phyloP scores from a whole-genome alignment of 495 filamentous ascomycete genomes.

The Hypoxylon cercidicola region DNA sequence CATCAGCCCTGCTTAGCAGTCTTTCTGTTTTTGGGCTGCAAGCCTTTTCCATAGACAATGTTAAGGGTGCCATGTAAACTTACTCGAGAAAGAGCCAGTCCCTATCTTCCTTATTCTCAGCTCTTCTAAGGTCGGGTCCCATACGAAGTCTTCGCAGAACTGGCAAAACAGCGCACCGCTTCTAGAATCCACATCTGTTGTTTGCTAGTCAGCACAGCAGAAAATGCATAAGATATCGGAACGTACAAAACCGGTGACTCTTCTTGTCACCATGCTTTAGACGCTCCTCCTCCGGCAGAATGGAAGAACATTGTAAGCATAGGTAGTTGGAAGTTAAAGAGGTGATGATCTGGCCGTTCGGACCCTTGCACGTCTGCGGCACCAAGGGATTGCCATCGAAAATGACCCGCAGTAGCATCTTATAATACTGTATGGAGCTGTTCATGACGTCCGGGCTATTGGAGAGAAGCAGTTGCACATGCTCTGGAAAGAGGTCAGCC shows the following conservation, averaged over 20 bases:
- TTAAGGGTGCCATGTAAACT: conserved; percentile 11
- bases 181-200: conserved; percentile 81
- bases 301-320: conserved; percentile 74
- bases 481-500: conserved; percentile 55
- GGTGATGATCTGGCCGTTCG: conserved; percentile 56
- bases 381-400: conserved; percentile 60
- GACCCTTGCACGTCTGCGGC: conserved; percentile 60
- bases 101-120: conserved; percentile 68
- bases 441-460: conserved; percentile 60
- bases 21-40: background rate
- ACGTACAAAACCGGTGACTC: conserved; percentile 73
- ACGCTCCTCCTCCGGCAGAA: conserved; percentile 65
- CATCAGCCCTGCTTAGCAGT: background rate
- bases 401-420: conserved; percentile 60
- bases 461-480: conserved; percentile 62
- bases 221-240: conserved; percentile 17
- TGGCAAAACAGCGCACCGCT: conserved; percentile 83
- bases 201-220: conserved; percentile 19
- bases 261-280: conserved; percentile 67
- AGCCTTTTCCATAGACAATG: background rate
- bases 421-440: conserved; percentile 64
- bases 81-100: conserved; percentile 61
- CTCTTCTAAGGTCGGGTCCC: conserved; percentile 84
- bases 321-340: conserved; percentile 71
- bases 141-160: conserved; percentile 84